phyloP scores from a whole-genome alignment of 129 eudicot genomes.

The Ambrosia artemisiifolia region DNA sequence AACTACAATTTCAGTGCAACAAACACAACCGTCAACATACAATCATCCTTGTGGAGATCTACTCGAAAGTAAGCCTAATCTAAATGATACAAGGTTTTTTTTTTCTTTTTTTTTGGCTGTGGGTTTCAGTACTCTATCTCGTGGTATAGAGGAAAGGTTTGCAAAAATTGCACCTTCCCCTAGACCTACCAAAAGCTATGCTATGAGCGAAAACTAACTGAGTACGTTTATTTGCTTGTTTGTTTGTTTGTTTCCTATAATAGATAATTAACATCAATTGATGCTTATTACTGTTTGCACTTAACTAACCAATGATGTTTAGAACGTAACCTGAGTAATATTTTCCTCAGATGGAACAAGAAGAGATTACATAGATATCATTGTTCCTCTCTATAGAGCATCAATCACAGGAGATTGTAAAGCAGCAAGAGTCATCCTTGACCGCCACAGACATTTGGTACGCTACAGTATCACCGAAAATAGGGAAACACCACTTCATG shows the following conservation, averaged over 20 bases:
- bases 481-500: constrained; percentile 37
- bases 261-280: too few relatives aligned
- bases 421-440: not conserved
- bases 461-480: constrained; percentile 28
- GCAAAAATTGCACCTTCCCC: too few relatives aligned
- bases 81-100: too few relatives aligned
- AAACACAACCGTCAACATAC: too few relatives aligned
- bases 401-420: constrained; percentile 35
- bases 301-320: not conserved
- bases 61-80: not conserved
- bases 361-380: not conserved
- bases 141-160: too few relatives aligned
- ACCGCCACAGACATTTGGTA: not conserved
- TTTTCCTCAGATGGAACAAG: not conserved
- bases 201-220: too few relatives aligned
- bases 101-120: too few relatives aligned
- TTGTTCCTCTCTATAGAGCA: constrained; percentile 27
- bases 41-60: constrained; percentile 9
- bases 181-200: too few relatives aligned
- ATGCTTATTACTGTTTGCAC: not conserved
- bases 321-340: not conserved
- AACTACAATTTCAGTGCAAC: too few relatives aligned
- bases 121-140: too few relatives aligned
- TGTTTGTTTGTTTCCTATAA: too few relatives aligned
- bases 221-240: too few relatives aligned